Percentiles rank a stretch among this genome's conserved stretches.
These are phyloP conservation scores for Curvularia verruculosa DNA, from an alignment of 2,329 filamentous ascomycete genomes.

Conservation along the genomic window DNA sequence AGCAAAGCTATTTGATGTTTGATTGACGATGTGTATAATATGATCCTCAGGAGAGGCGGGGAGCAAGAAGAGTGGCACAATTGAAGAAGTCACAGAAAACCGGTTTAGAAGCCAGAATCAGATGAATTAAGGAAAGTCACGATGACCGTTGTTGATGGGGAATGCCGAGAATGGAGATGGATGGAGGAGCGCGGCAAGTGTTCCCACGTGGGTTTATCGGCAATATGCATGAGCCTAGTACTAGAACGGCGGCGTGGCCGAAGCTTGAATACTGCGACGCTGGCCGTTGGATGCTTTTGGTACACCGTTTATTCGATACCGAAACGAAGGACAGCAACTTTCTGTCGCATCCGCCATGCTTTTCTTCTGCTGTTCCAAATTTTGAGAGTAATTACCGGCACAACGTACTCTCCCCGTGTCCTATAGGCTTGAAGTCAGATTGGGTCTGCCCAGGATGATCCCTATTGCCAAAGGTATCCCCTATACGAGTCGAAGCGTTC, in stretches of 20 bases:
- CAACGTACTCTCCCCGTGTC: background rate
- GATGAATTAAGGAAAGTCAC: slow-evolving; percentile 5
- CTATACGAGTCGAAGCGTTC: background rate
- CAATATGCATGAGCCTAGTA: slow-evolving; percentile 13
- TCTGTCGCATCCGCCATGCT: too few species aligned
- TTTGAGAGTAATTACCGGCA: background rate
- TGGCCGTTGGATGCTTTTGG: background rate
- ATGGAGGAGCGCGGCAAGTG: slow-evolving; percentile 7
- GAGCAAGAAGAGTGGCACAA: background rate
- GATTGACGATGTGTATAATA: background rate
- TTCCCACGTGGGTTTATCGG: slow-evolving; percentile 7
- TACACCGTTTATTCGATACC: background rate
- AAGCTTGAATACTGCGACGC: background rate
- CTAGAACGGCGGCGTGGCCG: background rate
- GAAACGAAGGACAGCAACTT: background rate
- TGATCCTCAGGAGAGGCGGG: background rate
- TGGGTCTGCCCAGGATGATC: background rate
- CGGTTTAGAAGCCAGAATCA: background rate
- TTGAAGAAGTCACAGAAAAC: background rate
- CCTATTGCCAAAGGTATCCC: background rate
- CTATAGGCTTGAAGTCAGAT: background rate
- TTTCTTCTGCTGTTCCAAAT: background rate
- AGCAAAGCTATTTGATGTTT: background rate
- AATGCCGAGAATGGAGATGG: background rate
- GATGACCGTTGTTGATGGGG: slow-evolving; percentile 9